A percentile compares a stretch with the other conserved stretches of the same genome.
phyloP scores from a whole-genome alignment of 345 rosid species.

The Erysimum cheiranthoides region DNA sequence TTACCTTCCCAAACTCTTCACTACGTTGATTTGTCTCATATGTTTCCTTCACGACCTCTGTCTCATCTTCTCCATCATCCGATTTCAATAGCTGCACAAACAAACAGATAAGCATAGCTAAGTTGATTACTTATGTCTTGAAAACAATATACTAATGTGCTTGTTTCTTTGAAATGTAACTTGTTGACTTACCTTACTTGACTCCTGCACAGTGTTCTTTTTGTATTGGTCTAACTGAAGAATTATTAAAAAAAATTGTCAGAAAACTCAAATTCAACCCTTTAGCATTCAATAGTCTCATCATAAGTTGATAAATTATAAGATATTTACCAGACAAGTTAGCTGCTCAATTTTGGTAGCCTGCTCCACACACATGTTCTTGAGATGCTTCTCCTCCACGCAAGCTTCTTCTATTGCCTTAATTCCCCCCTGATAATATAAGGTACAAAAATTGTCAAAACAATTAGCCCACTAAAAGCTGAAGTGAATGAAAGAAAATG shows the following conservation, averaged over 20 bases:
- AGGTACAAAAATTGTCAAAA: conserved; percentile 18
- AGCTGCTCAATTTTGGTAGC: conserved; percentile 77
- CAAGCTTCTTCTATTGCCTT: conserved; percentile 59
- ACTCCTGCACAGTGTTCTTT: conserved; percentile 43
- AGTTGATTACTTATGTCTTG: background rate
- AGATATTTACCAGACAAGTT: conserved; percentile 53
- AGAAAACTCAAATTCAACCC: background rate
- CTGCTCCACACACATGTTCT: conserved; percentile 67
- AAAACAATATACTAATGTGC: conserved; percentile 28
- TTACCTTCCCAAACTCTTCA: conserved; percentile 48
- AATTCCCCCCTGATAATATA: conserved; percentile 37
- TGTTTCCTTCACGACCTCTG: conserved; percentile 42
- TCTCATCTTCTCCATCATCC: conserved; percentile 32
- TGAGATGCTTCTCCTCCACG: conserved; percentile 51
- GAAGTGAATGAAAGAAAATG: background rate
- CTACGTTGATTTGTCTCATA: conserved; percentile 60
- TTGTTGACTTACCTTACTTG: conserved; percentile 41
- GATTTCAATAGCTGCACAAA: conserved; percentile 37
- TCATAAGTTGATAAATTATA: conserved; percentile 6
- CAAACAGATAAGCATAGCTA: conserved; percentile 12
- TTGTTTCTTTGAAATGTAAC: conserved; percentile 1
- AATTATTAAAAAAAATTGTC: conserved; percentile 33
- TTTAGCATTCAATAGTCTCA: conserved; percentile 6
- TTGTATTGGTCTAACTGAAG: conserved; percentile 45
- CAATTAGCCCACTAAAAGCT: background rate